Evolutionary conservation across 164 flowering plant species (phyloP).

Genomic region (Nelumbo lutea): DNA sequence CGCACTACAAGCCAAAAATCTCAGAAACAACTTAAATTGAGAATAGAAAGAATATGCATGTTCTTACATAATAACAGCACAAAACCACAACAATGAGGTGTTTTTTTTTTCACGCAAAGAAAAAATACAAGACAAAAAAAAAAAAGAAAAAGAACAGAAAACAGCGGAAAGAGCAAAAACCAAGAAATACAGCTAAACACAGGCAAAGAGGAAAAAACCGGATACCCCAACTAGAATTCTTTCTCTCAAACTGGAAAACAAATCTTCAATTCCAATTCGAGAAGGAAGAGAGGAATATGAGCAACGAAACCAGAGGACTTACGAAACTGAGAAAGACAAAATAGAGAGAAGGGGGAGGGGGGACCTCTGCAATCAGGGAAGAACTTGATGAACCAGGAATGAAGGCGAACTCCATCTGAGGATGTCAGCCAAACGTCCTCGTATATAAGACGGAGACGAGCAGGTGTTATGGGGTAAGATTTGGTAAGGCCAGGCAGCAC

Average conservation of each 20-base stretch:
- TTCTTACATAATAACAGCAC: too few relatives aligned
- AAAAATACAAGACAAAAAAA: too few relatives aligned
- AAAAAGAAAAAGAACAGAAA: not conserved
- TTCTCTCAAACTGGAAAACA: not conserved
- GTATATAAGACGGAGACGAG: conserved; percentile 71
- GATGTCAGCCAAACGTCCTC: conserved; percentile 96
- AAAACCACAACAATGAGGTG: not conserved
- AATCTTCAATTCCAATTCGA: not conserved
- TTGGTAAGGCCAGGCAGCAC: conserved; percentile 87
- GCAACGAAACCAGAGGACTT: not conserved
- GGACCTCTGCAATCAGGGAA: conserved; percentile 79
- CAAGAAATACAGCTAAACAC: not conserved
- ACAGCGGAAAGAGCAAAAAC: not conserved
- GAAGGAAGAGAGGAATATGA: not conserved
- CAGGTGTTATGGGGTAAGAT: conserved; percentile 78
- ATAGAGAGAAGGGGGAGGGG: not conserved
- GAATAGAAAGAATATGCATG: too few relatives aligned
- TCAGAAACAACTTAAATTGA: too few relatives aligned
- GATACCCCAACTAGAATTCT: conserved; percentile 6
- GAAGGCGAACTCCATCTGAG: conserved; percentile 87
- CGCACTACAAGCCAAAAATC: too few relatives aligned
- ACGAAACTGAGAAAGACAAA: too few relatives aligned
- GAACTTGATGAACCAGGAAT: conserved; percentile 98
- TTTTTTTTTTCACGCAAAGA: not conserved
- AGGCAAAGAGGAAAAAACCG: not conserved